A percentile compares a stretch with the other conserved stretches of the same genome.
Conservation (phyloP, 208 protist genomes). For the Acanthamoeba royreba region DNA sequence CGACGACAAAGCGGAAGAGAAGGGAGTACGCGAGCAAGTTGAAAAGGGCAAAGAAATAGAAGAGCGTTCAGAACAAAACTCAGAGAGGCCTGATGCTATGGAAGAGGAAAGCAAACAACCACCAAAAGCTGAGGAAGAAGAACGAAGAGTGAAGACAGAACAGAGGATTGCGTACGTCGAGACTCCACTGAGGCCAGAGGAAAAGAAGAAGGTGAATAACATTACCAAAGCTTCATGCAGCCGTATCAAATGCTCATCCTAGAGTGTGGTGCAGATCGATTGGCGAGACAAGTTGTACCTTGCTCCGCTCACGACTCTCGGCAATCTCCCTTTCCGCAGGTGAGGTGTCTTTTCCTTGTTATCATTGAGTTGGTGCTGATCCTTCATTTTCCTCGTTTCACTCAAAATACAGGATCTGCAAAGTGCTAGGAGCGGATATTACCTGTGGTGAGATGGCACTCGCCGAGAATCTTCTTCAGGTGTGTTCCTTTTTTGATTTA, state of each 20-base stretch:
- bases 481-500: neutral
- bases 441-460: slow-evolving; percentile 95
- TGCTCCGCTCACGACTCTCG: slow-evolving; percentile 96
- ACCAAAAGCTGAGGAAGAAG: neutral
- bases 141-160: neutral
- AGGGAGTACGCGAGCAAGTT: too few relatives aligned
- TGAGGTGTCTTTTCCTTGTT: neutral
- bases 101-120: neutral
- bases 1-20: neutral
- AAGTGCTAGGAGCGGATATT: slow-evolving; percentile 89
- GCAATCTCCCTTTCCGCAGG: slow-evolving; percentile 95
- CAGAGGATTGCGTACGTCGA: neutral
- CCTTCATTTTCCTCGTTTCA: neutral
- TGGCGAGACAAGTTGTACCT: slow-evolving; percentile 91
- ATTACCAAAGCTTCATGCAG: neutral
- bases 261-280: slow-evolving; percentile 63
- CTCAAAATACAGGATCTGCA: slow-evolving; percentile 83
- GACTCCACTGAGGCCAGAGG: neutral
- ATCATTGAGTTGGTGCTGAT: too few relatives aligned
- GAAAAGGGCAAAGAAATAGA: neutral
- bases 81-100: neutral
- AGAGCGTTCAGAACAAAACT: neutral
- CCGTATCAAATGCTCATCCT: too few relatives aligned
- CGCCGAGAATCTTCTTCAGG: slow-evolving; percentile 82
- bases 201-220: slow-evolving; percentile 10